Evolutionary conservation across 768 basidiomycete species (phyloP), one percentile per base, ranked within the genome.

Genomic region (Nidularia pulvinata): DNA sequence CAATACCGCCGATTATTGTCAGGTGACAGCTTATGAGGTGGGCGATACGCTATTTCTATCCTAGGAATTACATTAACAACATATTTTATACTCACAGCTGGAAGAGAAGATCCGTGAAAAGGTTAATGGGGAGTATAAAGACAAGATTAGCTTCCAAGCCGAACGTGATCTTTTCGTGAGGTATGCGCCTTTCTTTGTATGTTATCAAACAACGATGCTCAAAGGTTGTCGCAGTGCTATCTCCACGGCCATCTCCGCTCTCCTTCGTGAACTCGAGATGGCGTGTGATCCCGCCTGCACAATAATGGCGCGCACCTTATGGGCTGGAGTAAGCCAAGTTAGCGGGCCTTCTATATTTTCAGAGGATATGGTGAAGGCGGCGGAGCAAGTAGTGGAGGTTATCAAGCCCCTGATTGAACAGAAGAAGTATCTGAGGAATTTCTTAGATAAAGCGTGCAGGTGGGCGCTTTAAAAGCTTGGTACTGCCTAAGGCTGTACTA

Each of bases 1-100:
- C 64, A 98, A 99, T 63, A 99, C 97, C 0, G 96, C 95, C 1
- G 95, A 98, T 65, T 99, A 98, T 65, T 99, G 97, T 64, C 91
- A 95, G 57, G 85, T 83, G 1, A 99, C 96, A 2, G 92, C 95
- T 1, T 64, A 85, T 16, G 93, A 97, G 82, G 95, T 89, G 60
- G 7, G 75, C 46, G 5, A 6, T 47, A 7, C 30, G 16, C 9
- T 46, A 48, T 34, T 25, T 11, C 25, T 34, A 16, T 33, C 11
- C 16, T 48, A 25, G 25, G 30, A 45, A 7, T 33, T 59, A 10
- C 53, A 37, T 19, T 51, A 44, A 22, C 49, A 48, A 22, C 32
- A 48, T 16, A 42, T 46, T 9, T 33, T 22, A 30, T 30, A 30
- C 25, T 3, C 25, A 11, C 64, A 98, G 93, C 80, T 99, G 32